phyloP scores from a whole-genome alignment of 2,329 filamentous ascomycete species.

The Ophiosphaerella herpotricha region DNA sequence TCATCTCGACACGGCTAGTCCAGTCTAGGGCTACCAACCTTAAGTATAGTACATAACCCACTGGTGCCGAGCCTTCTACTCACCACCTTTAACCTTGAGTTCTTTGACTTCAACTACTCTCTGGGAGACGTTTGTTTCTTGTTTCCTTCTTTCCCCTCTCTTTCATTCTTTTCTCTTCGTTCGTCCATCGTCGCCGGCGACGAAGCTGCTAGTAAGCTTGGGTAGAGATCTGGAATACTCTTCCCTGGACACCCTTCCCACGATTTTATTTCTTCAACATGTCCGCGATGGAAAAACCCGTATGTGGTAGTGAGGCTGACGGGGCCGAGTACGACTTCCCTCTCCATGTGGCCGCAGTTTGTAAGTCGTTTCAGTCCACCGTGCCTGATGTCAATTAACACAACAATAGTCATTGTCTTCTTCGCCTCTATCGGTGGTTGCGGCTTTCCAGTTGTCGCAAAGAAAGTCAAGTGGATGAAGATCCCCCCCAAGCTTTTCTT shows the following conservation, averaged over 20 bases:
- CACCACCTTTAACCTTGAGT: slow-evolving; percentile 23
- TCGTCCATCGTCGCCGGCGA: slow-evolving; percentile 41
- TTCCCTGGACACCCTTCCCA: slow-evolving; percentile 14
- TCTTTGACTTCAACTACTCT: slow-evolving; percentile 33
- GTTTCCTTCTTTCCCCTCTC: slow-evolving; percentile 23
- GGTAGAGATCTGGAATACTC: slow-evolving; percentile 14
- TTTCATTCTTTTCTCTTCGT: slow-evolving; percentile 22
- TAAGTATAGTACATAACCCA: slow-evolving; percentile 35
- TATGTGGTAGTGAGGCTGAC: slow-evolving; percentile 38
- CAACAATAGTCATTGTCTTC: slow-evolving; percentile 42
- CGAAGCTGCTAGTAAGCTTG: slow-evolving; percentile 37
- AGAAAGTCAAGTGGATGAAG: slow-evolving; percentile 62
- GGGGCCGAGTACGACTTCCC: slow-evolving; percentile 42
- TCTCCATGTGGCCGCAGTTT: slow-evolving; percentile 46
- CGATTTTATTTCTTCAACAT: slow-evolving; percentile 25
- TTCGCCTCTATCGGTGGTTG: slow-evolving; percentile 42
- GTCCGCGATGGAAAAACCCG: slow-evolving; percentile 38
- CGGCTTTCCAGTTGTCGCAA: slow-evolving; percentile 48
- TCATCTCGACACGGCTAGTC: slow-evolving; percentile 36
- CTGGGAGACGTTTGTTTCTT: slow-evolving; percentile 34
- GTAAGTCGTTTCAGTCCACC: slow-evolving; percentile 26
- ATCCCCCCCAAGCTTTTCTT: slow-evolving; percentile 63
- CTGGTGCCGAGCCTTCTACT: slow-evolving; percentile 34
- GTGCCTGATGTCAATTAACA: slow-evolving; percentile 14
- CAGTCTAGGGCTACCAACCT: slow-evolving; percentile 24